These are phyloP conservation scores for Xylaria sp. DNA, from an alignment of 2,329 filamentous ascomycete genomes.

Conservation along the genomic window DNA sequence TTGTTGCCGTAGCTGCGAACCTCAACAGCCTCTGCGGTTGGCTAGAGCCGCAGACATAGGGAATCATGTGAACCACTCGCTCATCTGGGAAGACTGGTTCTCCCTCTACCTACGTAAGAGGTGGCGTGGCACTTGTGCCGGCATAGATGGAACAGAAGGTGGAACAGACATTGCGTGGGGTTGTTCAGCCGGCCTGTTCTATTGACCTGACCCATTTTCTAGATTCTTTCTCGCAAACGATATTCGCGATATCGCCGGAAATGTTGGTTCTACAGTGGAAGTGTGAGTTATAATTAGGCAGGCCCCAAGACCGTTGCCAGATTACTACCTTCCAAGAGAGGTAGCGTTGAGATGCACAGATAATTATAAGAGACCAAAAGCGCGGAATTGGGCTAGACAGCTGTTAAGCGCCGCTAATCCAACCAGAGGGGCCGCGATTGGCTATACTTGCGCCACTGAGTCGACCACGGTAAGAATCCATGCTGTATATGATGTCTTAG, in stretches of 20 bases:
- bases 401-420: slow-evolving; percentile 27
- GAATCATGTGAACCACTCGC: slow-evolving; percentile 31
- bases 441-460: slow-evolving; percentile 25
- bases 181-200: slow-evolving; percentile 23
- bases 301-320: background rate
- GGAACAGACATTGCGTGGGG: background rate
- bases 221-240: slow-evolving; percentile 1
- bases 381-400: background rate
- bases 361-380: slow-evolving; percentile 1
- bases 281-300: background rate
- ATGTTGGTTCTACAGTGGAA: background rate
- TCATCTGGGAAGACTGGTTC: background rate
- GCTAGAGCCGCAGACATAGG: slow-evolving; percentile 17
- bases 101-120: slow-evolving; percentile 1
- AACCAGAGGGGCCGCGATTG: slow-evolving; percentile 14
- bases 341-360: slow-evolving; percentile 2
- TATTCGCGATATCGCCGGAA: background rate
- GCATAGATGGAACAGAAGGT: slow-evolving; percentile 7
- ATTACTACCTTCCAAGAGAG: slow-evolving; percentile 32
- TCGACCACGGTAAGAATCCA: background rate
- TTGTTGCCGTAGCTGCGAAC: background rate
- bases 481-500: slow-evolving; percentile 18
- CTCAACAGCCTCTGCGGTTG: slow-evolving; percentile 12
- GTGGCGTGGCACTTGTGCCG: slow-evolving; percentile 8
- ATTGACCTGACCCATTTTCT: slow-evolving; percentile 22